Percentiles rank a stretch among this genome's conserved stretches.
phyloP scores from a whole-genome alignment of 306 rosid species.

The Cucurbita pepo region DNA sequence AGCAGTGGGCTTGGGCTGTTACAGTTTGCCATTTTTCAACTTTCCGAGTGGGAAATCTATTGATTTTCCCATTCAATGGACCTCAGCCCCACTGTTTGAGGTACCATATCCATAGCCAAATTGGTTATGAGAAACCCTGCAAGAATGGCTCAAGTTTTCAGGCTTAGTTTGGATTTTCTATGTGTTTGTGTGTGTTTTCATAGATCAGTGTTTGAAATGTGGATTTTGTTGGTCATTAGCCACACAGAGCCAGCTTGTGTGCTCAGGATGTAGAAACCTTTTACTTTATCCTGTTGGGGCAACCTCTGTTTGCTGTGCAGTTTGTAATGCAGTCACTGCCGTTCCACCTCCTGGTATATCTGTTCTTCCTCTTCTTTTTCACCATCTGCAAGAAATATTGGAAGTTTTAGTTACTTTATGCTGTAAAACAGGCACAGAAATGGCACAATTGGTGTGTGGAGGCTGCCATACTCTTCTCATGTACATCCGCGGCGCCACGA shows the following conservation, averaged over 20 bases:
- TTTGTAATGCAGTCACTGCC: constrained; percentile 90
- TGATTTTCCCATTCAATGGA: neutral
- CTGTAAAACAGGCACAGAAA: constrained; percentile 66
- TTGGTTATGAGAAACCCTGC: neutral
- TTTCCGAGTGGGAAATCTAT: too few relatives aligned
- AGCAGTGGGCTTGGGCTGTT: too few relatives aligned
- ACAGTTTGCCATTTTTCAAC: too few relatives aligned
- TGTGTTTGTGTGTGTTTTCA: neutral
- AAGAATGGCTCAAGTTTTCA: neutral
- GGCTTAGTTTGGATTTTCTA: neutral
- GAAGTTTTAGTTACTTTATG: neutral
- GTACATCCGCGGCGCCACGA: constrained; percentile 93
- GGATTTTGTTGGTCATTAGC: constrained; percentile 25
- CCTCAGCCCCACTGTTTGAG: neutral
- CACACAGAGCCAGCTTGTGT: constrained; percentile 89
- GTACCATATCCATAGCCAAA: neutral
- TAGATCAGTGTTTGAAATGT: neutral
- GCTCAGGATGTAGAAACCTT: constrained; percentile 95
- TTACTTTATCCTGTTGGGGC: constrained; percentile 88
- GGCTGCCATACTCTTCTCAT: constrained; percentile 96
- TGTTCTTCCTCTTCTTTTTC: neutral
- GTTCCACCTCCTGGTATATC: constrained; percentile 86
- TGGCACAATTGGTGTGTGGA: constrained; percentile 98
- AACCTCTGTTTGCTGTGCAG: constrained; percentile 93
- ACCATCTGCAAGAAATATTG: neutral